A percentile compares a stretch with the other conserved stretches of the same genome.
phyloP scores from a whole-genome alignment of 2,329 filamentous ascomycete genomes.

The Aspergillus bombycis region DNA sequence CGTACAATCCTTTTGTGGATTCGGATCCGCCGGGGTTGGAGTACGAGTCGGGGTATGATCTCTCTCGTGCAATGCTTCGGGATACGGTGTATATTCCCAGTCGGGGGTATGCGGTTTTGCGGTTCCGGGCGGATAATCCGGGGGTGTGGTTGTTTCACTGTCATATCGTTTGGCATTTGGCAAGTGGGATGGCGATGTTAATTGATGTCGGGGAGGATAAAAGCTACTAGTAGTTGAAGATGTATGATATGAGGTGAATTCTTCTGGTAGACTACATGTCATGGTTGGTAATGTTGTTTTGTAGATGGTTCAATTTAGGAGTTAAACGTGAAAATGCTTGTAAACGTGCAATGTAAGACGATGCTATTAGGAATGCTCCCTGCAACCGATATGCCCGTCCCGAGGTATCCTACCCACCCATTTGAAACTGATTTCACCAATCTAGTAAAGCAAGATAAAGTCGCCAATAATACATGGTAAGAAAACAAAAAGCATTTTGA shows the following conservation, averaged over 20 bases:
- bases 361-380: not conserved
- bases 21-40: constrained; percentile 24
- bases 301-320: not conserved
- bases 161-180: constrained; percentile 57
- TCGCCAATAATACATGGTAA: not conserved
- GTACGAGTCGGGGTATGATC: constrained; percentile 25
- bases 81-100: constrained; percentile 60
- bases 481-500: constrained; percentile 1
- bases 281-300: not conserved
- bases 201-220: constrained; percentile 33
- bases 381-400: not conserved
- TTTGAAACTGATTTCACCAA: not conserved
- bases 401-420: not conserved
- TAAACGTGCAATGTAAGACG: not conserved
- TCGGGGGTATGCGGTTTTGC: constrained; percentile 58
- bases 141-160: constrained; percentile 56
- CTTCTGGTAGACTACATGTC: not conserved
- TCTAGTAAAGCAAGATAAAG: not conserved
- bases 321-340: not conserved
- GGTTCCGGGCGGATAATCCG: constrained; percentile 59
- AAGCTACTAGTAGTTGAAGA: not conserved
- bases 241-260: not conserved
- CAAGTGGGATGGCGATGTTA: constrained; percentile 49
- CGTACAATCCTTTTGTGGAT: constrained; percentile 41
- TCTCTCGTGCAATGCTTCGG: constrained; percentile 48